These are phyloP conservation scores for Pestalotiopsis sp. DNA, from an alignment of 2,329 filamentous ascomycete genomes.

Conservation along the genomic window DNA sequence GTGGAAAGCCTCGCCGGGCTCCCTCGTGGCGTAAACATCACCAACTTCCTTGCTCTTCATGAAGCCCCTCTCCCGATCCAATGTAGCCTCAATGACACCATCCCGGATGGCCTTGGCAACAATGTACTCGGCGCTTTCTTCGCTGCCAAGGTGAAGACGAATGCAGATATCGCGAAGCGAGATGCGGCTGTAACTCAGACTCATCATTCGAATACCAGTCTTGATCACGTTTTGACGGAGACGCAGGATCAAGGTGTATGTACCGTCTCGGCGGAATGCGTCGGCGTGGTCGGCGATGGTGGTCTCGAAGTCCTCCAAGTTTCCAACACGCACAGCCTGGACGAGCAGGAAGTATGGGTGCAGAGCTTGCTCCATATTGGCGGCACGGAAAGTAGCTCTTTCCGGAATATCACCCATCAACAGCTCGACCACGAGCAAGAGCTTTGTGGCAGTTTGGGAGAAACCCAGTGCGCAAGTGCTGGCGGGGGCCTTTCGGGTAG, in stretches of 20 bases:
- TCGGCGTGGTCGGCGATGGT: constrained; percentile 80
- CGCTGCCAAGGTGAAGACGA: constrained; percentile 86
- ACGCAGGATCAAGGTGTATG: constrained; percentile 92
- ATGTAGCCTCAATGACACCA: constrained; percentile 91
- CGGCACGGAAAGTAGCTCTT: constrained; percentile 88
- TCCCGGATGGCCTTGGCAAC: constrained; percentile 98
- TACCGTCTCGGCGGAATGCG: constrained; percentile 89
- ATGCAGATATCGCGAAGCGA: constrained; percentile 97
- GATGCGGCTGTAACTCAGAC: constrained; percentile 94
- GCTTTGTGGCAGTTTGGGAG: constrained; percentile 93
- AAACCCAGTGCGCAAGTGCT: constrained; percentile 90
- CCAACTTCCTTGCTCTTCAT: constrained; percentile 99
- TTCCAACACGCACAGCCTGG: constrained; percentile 93
- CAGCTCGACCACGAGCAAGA: constrained; percentile 94
- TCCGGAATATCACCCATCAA: constrained; percentile 99
- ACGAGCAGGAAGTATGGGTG: constrained; percentile 94
- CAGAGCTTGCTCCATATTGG: constrained; percentile 82
- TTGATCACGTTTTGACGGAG: constrained; percentile 99
- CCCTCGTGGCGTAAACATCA: constrained; percentile 93
- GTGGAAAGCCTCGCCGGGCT: constrained; percentile 96
- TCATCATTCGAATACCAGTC: constrained; percentile 99
- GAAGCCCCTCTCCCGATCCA: constrained; percentile 92
- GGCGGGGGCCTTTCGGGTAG: constrained; percentile 92
- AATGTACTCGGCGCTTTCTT: constrained; percentile 98
- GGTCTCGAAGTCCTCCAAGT: constrained; percentile 89